Conservation (phyloP, 306 rosid species). For the Canavalia gladiata region DNA sequence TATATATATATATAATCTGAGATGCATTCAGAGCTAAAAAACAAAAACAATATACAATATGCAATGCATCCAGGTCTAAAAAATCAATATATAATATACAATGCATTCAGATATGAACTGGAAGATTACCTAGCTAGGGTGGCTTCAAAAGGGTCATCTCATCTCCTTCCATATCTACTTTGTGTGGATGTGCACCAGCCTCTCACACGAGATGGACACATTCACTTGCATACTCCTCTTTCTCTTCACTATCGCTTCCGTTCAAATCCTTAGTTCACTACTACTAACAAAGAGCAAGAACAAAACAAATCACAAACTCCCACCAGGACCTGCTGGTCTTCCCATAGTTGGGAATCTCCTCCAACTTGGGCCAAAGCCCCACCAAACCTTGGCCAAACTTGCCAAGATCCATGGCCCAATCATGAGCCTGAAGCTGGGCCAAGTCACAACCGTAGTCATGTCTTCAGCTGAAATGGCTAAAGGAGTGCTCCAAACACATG, state of each 20-base stretch:
- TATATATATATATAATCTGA: too few species aligned
- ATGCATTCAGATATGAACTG: too few species aligned
- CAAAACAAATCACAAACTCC: slow-evolving; percentile 43
- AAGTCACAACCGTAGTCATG: slow-evolving; percentile 54
- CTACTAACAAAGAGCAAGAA: background rate
- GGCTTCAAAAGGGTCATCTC: background rate
- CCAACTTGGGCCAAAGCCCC: slow-evolving; percentile 64
- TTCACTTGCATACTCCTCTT: slow-evolving; percentile 8
- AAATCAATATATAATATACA: too few species aligned
- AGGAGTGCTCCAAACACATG: slow-evolving; percentile 59
- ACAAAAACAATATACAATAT: too few species aligned
- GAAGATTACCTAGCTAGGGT: too few species aligned
- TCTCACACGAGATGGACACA: slow-evolving; percentile 28
- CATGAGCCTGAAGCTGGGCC: slow-evolving; percentile 61
- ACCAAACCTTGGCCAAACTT: slow-evolving; percentile 57
- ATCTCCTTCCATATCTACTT: background rate
- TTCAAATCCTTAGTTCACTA: slow-evolving; percentile 23
- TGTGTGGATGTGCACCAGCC: background rate
- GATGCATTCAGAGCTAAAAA: too few species aligned
- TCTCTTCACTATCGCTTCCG: slow-evolving; percentile 28
- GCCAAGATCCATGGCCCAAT: slow-evolving; percentile 63
- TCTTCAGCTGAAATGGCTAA: slow-evolving; percentile 58
- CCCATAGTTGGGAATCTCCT: slow-evolving; percentile 68
- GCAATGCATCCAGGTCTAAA: too few species aligned
- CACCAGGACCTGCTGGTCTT: slow-evolving; percentile 63